phyloP scores from a whole-genome alignment of 495 filamentous ascomycete genomes.

The Alectoria sarmentosa region DNA sequence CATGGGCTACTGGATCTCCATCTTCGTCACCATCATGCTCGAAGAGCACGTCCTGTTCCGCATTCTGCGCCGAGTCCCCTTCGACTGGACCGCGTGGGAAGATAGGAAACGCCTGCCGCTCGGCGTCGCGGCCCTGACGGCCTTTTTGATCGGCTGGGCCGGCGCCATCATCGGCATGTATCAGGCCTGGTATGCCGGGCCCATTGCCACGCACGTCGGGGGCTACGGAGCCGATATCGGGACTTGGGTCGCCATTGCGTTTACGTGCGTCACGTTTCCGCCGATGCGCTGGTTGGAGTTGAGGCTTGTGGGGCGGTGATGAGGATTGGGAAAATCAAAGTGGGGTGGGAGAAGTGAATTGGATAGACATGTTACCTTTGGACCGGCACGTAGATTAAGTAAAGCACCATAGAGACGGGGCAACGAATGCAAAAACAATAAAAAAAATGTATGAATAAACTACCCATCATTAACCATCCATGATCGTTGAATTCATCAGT shows the following conservation, averaged over 20 bases:
- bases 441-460: no score
- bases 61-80: conserved; percentile 30
- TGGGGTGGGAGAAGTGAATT: no score
- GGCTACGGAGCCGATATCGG: conserved; percentile 34
- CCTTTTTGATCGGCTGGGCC: conserved; percentile 53
- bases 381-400: no score
- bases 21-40: conserved; percentile 45
- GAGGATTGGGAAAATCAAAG: no score
- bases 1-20: conserved; percentile 54
- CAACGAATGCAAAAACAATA: no score
- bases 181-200: conserved; percentile 52
- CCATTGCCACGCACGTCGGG: conserved; percentile 43
- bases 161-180: conserved; percentile 56
- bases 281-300: conserved; percentile 38
- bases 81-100: conserved; percentile 53
- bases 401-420: no score
- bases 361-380: no score
- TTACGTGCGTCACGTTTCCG: conserved; percentile 38
- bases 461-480: no score
- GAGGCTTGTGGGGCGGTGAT: conserved; percentile 33
- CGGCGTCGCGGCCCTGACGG: conserved; percentile 48
- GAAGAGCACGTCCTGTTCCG: conserved; percentile 49
- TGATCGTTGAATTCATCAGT: no score
- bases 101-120: conserved; percentile 44
- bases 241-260: conserved; percentile 38